Conservation (phyloP, 1,284 basidiomycete genomes). For the Crucibulum cyathiforme region DNA sequence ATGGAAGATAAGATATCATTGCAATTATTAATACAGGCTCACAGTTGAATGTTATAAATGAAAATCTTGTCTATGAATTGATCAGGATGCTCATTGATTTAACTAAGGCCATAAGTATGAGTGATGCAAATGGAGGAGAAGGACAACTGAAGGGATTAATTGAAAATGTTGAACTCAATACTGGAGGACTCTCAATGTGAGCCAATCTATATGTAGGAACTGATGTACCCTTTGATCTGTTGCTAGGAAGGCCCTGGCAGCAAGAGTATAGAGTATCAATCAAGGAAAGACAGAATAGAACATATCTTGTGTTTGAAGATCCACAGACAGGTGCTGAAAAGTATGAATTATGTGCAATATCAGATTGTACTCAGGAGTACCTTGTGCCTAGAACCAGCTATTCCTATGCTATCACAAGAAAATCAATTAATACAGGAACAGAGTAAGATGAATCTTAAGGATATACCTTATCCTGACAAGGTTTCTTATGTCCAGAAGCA, state of each 20-base stretch:
- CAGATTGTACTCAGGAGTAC: too few species aligned
- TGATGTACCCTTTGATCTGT: slow-evolving; percentile 23
- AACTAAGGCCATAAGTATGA: slow-evolving; percentile 11
- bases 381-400: too few species aligned
- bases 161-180: slow-evolving; percentile 11
- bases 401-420: too few species aligned
- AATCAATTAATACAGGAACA: too few species aligned
- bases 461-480: too few species aligned
- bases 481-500: too few species aligned
- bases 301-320: slow-evolving; percentile 26
- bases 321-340: not conserved
- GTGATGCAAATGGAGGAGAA: slow-evolving; percentile 27
- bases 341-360: not conserved
- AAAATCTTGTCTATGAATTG: slow-evolving; percentile 6
- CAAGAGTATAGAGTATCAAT: slow-evolving; percentile 27
- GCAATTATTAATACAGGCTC: slow-evolving; percentile 30
- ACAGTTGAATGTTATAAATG: slow-evolving; percentile 22
- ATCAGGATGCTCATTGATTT: slow-evolving; percentile 16
- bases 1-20: slow-evolving; percentile 7
- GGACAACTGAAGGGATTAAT: slow-evolving; percentile 16
- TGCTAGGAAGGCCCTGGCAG: slow-evolving; percentile 35
- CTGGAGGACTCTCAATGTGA: slow-evolving; percentile 13
- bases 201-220: slow-evolving; percentile 21
- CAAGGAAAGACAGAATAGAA: slow-evolving; percentile 27
- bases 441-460: too few species aligned